These are phyloP conservation scores for Boletus tomentosulus DNA, from an alignment of 768 basidiomycete genomes.

Conservation along the genomic window DNA sequence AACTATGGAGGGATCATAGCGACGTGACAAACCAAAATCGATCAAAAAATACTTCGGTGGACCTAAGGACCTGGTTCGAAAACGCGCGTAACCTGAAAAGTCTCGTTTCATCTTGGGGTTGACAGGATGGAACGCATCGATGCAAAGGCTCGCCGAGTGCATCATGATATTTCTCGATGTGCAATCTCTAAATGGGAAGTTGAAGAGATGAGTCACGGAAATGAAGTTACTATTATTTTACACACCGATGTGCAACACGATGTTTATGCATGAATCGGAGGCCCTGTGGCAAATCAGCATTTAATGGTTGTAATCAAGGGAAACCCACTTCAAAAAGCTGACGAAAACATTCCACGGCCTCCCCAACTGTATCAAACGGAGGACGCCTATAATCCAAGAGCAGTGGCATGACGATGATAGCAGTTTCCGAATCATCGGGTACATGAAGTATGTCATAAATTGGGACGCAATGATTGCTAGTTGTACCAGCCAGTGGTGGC, in stretches of 20 bases:
- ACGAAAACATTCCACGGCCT: too few species aligned
- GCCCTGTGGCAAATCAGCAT: too few species aligned
- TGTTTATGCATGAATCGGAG: too few species aligned
- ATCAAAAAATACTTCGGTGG: too few species aligned
- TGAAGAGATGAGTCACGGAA: neutral
- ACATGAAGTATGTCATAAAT: constrained; percentile 21
- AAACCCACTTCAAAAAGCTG: too few species aligned
- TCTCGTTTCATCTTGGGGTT: neutral
- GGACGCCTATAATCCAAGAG: constrained; percentile 26
- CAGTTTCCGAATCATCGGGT: constrained; percentile 8
- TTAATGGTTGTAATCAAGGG: too few species aligned
- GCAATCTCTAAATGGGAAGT: neutral
- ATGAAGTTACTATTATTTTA: neutral
- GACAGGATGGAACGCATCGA: neutral
- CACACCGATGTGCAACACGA: too few species aligned
- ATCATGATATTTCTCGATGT: neutral
- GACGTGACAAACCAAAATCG: too few species aligned
- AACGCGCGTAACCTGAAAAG: neutral
- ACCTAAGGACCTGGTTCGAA: too few species aligned
- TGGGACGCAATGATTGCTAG: constrained; percentile 33
- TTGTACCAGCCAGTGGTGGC: neutral
- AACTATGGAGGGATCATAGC: too few species aligned
- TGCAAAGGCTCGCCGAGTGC: neutral
- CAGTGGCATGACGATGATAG: constrained; percentile 34
- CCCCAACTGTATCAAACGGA: too few species aligned